Base-by-base conservation (phyloP, 257 asterid species). In the Solanum phureja region DNA sequence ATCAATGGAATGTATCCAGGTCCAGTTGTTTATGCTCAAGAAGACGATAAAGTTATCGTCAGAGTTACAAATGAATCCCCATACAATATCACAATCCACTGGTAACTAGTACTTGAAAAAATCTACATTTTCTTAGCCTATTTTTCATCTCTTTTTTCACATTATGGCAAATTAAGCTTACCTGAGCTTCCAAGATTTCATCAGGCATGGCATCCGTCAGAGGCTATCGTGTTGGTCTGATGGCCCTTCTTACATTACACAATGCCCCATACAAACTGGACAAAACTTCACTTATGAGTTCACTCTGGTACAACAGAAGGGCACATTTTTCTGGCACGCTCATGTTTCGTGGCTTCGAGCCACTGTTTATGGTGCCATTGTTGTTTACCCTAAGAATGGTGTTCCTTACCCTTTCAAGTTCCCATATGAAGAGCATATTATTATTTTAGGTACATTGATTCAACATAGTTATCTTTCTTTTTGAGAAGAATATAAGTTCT, bases 141-240 rank as follows among this genome's bases (percentile, higher is more conserved):
- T 42, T 11, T 42, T 42, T 42, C 49, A 42, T 42, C 49, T 42
- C 5, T 11, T 42, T 42, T 44, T 64, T 24, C 75, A 66, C 62
- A 40, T 46, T 68, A 24, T 79, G 40, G 66, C 12, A 40, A 49
- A 35, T 83, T n/a, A 21, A 3, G 12, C 86, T 85, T 64, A 64
- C 87, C 76, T 46, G 62, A 5, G 77, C 27, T 62, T 34, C 1
- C 77, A 81, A 46, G 29, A 81, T 81, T 46, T 81, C 85, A 64
- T 44, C 89, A 94, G 98, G 98, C 98, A 93, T 85, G 96, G 98
- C 3, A 90, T 94, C 60, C 87, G 93, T 27, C 98, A 94, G 89
- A 89, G 87, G 91, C 77, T 93, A 69, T 91, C 94, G 4, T 91
- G 94, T 86, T 94, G 98, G 98, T 91, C 90, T 1, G 98, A 94